Base-by-base conservation (phyloP, 805 yeast genomes). In the Teunomyces lycoperdinae region DNA sequence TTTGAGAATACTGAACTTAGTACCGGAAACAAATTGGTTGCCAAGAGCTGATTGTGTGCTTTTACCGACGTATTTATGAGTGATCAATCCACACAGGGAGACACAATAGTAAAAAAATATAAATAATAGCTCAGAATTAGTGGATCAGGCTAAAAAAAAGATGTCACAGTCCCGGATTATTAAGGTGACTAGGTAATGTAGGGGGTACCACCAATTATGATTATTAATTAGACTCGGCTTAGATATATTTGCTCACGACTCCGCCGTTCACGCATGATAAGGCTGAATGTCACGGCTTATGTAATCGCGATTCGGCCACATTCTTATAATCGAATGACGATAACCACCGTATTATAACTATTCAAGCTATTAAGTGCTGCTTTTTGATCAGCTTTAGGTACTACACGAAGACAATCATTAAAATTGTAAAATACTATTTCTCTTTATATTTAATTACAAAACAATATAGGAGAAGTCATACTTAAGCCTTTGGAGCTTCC, bases 401-500 rank as follows among this genome's bases (percentile, higher is more conserved):
- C 34, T 16, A 32, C 8, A 13, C 5, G 6, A 32, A 10, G 9
- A 9, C 14, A 7, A 32, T 9, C 34, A 32, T 32, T 32, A 13
- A 32, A 8, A 32, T 11, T 30, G 32, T 30, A 9, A 11, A 30
- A 10, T 9, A 32, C 34, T 32, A 32, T 26, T 38, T 38, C 41
- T 38, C 39, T 35, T 35, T 35, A 26, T 38, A 38, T 38, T 38
- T 38, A 38, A 42, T 13, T 42, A 32, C 34, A 42, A 42, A 29
- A 17, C 29, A 27, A 29, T 44, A 34, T 36, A 44, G n/a, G 38
- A 44, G 31, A 17, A 30, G 20, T 31, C 24, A 26, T 50, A 24
- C 49, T 50, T 49, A 53, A 29, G 34, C 29, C 70, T 86, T 88
- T 78, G 98, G 97, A 71, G 98, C 96, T 80, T 94, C 99, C 86